A percentile compares a stretch with the other conserved stretches of the same genome.
Evolutionary conservation across 2,329 filamentous ascomycete genomes (phyloP).

Genomic region (Monilinia fructicola): DNA sequence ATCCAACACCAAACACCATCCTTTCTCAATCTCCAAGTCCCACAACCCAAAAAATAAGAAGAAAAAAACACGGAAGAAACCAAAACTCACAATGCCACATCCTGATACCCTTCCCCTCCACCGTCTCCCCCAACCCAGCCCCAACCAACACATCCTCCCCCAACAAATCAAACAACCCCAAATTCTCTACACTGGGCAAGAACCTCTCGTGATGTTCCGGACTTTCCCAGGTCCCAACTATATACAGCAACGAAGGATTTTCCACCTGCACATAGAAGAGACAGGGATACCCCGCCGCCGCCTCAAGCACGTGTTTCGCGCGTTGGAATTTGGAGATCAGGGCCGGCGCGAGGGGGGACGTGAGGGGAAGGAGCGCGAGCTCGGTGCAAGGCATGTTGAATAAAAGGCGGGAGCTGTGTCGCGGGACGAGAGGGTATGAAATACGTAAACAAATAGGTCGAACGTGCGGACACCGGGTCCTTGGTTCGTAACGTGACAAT

Average conservation of each 20-base stretch:
- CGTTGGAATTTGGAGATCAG: background rate
- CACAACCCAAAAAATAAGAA: too few species aligned
- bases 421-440: too few species aligned
- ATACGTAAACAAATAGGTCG: too few species aligned
- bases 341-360: background rate
- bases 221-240: slow-evolving; percentile 49
- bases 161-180: slow-evolving; percentile 42
- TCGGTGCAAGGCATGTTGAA: slow-evolving; percentile 8
- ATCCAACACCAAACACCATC: too few species aligned
- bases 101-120: slow-evolving; percentile 34
- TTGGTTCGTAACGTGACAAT: too few species aligned
- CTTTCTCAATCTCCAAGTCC: too few species aligned
- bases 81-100: slow-evolving; percentile 47
- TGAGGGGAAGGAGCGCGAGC: slow-evolving; percentile 12
- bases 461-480: too few species aligned
- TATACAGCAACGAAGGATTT: slow-evolving; percentile 45
- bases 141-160: slow-evolving; percentile 34
- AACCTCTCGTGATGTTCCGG: slow-evolving; percentile 46
- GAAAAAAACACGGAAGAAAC: slow-evolving; percentile 7
- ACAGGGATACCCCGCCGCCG: slow-evolving; percentile 42
- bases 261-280: slow-evolving; percentile 47
- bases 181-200: slow-evolving; percentile 46
- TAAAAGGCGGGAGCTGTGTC: background rate
- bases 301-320: slow-evolving; percentile 3
- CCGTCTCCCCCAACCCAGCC: slow-evolving; percentile 35